phyloP scores from a whole-genome alignment of 225 moss, liverwort and hornwort genomes.

The Sphagnum tenellum region DNA sequence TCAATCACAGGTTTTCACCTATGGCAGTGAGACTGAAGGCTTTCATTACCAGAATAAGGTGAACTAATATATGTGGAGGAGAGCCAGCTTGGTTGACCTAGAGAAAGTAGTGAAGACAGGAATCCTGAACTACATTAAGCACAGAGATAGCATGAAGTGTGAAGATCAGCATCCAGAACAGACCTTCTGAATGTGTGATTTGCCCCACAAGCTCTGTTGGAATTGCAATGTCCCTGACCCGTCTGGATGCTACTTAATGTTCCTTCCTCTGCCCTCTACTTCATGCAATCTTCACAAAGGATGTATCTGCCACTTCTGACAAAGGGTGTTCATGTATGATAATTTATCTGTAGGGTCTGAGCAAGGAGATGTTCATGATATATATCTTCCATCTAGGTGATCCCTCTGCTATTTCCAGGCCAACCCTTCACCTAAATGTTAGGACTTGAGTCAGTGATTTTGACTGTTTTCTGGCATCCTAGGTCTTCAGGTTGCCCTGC shows the following conservation, averaged over 20 bases:
- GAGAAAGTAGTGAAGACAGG: not conserved
- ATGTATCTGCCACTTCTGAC: not conserved
- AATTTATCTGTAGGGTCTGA: constrained; percentile 1
- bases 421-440: no score
- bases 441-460: no score
- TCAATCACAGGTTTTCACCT: no score
- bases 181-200: constrained; percentile 6
- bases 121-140: constrained; percentile 5
- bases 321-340: constrained; percentile 9
- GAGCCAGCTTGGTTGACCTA: no score
- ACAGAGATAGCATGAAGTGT: constrained; percentile 1
- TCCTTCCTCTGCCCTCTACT: constrained; percentile 2
- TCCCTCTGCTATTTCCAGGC: no score
- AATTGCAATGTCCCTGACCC: constrained; percentile 4
- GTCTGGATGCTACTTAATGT: constrained; percentile 9
- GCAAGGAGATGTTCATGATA: no score
- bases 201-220: constrained; percentile 3
- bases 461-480: no score
- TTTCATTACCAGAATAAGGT: no score
- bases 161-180: constrained; percentile 10
- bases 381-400: no score
- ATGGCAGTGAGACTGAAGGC: no score
- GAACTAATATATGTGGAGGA: no score
- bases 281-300: not conserved
- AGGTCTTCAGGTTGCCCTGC: no score